Base-by-base conservation (phyloP, 208 protist species). In the Crithidia expoeki region DNA sequence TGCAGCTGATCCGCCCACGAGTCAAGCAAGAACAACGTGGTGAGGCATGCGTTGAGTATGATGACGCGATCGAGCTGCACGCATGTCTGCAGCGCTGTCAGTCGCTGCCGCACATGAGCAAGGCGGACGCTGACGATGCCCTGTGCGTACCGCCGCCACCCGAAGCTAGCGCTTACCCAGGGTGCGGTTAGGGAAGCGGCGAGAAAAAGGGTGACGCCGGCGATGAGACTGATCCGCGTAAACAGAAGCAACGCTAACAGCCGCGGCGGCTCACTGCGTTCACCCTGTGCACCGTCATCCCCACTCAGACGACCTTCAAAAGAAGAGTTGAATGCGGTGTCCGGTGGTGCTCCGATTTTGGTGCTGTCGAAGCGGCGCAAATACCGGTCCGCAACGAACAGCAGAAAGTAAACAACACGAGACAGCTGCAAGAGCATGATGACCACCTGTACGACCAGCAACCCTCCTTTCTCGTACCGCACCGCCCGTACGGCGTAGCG, bases 51-150 rank as follows among this genome's bases (percentile, higher is more conserved):
- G 49, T 88, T 89, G 3, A 83, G 32, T 1, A 77, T 83, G 30
- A 76, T 66, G 27, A 80, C 68, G 17, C 74, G 52, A 62, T 94
- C 88, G 10, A 90, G 72, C 69, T 90, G 79, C 40, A 86, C 57
- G 51, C 81, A 84, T 9, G 88, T 82, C 36, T 83, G 79, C 58
- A 89, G 60, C 36, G 62, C 67, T 28, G 74, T 85, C 47, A 81
- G 55, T 2, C 80, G 59, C 14, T 68, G 65, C 7, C 67, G 84
- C 40, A 79, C 68, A 11, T 23, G 51, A 9, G 86, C 57, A 0
- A 77, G 32, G 19, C 23, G 47, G 36, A 61, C 69, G 14, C 74
- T 75, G 5, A 79, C 86, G 57, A 88, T 87, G 61, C 88, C 88
- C 51, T 85, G 79, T 52, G 73, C 62, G 72, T 85, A 93, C 3